Evolutionary conservation across 805 yeast genomes (phyloP).

Genomic region (Lachancea meyersii): DNA sequence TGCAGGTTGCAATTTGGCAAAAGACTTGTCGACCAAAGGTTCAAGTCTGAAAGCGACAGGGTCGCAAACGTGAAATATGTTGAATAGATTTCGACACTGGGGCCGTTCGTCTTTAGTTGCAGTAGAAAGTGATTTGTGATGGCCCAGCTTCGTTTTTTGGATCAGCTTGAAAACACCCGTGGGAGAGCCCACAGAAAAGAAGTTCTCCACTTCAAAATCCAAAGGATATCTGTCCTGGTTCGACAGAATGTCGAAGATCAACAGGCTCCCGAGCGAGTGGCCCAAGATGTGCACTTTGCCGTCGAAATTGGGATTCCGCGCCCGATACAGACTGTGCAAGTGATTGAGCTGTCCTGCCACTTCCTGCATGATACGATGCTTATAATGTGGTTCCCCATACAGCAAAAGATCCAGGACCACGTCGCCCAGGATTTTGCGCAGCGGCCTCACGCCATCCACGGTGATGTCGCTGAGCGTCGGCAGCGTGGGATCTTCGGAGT

Average conservation of each 20-base stretch:
- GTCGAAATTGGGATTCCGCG: slow-evolving; percentile 63
- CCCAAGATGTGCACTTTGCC: slow-evolving; percentile 82
- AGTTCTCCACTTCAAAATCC: slow-evolving; percentile 65
- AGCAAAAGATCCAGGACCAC: slow-evolving; percentile 78
- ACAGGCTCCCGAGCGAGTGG: slow-evolving; percentile 88
- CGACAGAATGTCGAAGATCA: slow-evolving; percentile 67
- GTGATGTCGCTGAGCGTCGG: slow-evolving; percentile 70
- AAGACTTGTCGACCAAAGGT: slow-evolving; percentile 51
- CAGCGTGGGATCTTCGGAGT: slow-evolving; percentile 36
- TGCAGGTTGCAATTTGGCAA: slow-evolving; percentile 23
- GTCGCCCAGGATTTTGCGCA: slow-evolving; percentile 77
- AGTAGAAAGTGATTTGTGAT: slow-evolving; percentile 9
- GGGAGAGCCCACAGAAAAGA: slow-evolving; percentile 85
- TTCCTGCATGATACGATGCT: slow-evolving; percentile 51
- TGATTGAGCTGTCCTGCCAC: slow-evolving; percentile 61
- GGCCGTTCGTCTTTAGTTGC: slow-evolving; percentile 36
- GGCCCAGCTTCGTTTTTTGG: slow-evolving; percentile 51
- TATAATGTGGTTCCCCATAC: slow-evolving; percentile 66
- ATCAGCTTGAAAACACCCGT: slow-evolving; percentile 79
- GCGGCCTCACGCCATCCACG: slow-evolving; percentile 67
- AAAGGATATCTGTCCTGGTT: slow-evolving; percentile 42
- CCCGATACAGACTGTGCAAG: slow-evolving; percentile 50
- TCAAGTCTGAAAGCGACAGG: slow-evolving; percentile 88
- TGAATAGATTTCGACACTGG: slow-evolving; percentile 61
- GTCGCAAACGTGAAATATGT: slow-evolving; percentile 84